Base-by-base conservation (phyloP, 1,139 yeast species). In the Pichiaceae sp. region DNA sequence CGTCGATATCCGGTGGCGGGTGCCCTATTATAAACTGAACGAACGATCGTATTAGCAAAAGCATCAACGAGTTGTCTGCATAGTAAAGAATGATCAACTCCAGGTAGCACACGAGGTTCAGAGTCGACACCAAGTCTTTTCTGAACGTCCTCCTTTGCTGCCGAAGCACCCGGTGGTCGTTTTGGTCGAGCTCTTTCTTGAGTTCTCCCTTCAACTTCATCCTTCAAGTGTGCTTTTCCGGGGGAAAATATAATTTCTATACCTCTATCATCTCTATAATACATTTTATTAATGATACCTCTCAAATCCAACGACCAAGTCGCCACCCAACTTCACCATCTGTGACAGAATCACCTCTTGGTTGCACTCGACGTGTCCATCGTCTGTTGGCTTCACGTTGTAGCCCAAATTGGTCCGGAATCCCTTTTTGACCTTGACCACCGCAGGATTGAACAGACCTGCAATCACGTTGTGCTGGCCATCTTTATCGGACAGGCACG, bases 331-430 rank as follows among this genome's bases (percentile, higher is more conserved):
- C 9, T 33, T 35, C 37, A 70, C 66, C 36, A 89, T 79, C 57
- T 89, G 95, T 41, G 72, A 71, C 43, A 81, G 62, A 28, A 85
- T 70, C 2, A 91, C 84, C n/a, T 74, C 79, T 53, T 74, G 79
- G 58, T 89, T 86, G 38, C 87, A 64, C 33, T 64, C 64, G n/a
- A 84, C 84, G 38, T 66, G 75, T 12, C 43, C 52, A 28, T 66
- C 65, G 20, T 67, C 73, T 4, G 68, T 59, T 1, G 95, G 95
- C 53, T 72, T 71, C 35, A 80, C 72, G 47, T 86, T 82, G 49
- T 76, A 79, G 19, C 89, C 94, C 45, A 83, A 62, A 48, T 81
- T 85, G 20, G 83, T 95, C 53, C 80, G 79, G 62, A 87, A 87
- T 54, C 78, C 78, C 60, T 73, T 76, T 41, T 66, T 65, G 32